Evolutionary conservation across 495 filamentous ascomycete genomes (phyloP).

Genomic region (Xylaria telfairii): DNA sequence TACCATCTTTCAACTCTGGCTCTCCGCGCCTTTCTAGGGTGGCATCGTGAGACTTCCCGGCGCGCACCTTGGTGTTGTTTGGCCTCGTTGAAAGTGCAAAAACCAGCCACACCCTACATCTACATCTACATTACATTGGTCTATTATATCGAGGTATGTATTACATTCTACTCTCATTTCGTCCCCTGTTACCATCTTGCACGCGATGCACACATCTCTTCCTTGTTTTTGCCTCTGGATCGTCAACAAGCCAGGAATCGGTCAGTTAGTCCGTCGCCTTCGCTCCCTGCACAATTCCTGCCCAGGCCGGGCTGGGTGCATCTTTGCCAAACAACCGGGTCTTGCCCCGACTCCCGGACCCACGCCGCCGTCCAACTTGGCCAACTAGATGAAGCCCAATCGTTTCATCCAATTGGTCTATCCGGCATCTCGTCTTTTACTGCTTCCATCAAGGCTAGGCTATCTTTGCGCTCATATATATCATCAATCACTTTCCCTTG

Average conservation of each 20-base stretch:
- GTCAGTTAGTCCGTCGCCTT: background rate
- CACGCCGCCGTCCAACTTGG: slow-evolving; percentile 8
- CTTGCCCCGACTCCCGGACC: slow-evolving; percentile 23
- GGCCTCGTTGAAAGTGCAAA: background rate
- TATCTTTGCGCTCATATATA: background rate
- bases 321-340: background rate
- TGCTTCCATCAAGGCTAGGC: background rate
- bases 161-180: background rate
- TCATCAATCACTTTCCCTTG: background rate
- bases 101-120: background rate
- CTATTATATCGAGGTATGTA: no score
- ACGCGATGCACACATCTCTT: background rate
- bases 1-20: background rate
- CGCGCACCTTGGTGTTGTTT: slow-evolving; percentile 5
- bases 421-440: background rate
- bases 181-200: background rate
- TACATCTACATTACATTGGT: background rate
- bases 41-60: slow-evolving; percentile 28
- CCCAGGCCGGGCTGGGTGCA: slow-evolving; percentile 1
- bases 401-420: slow-evolving; percentile 2
- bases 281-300: no score
- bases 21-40: slow-evolving; percentile 2
- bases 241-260: background rate
- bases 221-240: background rate
- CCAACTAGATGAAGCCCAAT: slow-evolving; percentile 12